phyloP scores from a whole-genome alignment of 495 filamentous ascomycete species.

The Hypoxylon rickii region DNA sequence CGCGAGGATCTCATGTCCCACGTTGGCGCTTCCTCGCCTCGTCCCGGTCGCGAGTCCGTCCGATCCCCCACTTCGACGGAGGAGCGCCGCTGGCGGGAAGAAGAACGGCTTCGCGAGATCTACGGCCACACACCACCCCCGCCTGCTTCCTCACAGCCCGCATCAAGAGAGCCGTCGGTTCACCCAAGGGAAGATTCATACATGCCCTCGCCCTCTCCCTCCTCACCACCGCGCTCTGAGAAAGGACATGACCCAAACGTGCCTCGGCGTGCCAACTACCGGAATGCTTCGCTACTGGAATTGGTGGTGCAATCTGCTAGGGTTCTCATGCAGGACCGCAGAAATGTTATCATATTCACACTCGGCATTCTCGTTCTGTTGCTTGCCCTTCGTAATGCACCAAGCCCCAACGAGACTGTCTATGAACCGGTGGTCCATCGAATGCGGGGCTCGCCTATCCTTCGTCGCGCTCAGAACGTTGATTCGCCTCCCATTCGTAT shows the following conservation, averaged over 20 bases:
- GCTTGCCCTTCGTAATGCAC: slow-evolving; percentile 48
- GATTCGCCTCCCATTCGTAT: slow-evolving; percentile 11
- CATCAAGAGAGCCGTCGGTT: slow-evolving; percentile 22
- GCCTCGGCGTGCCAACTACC: slow-evolving; percentile 20
- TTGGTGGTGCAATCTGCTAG: slow-evolving; percentile 71
- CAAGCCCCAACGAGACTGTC: slow-evolving; percentile 16
- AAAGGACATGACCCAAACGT: slow-evolving; percentile 11
- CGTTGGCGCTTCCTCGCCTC: slow-evolving; percentile 8
- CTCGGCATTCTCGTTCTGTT: slow-evolving; percentile 64
- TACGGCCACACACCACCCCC: slow-evolving; percentile 51
- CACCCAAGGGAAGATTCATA: slow-evolving; percentile 36
- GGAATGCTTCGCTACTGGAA: slow-evolving; percentile 55
- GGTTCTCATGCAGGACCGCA: slow-evolving; percentile 67
- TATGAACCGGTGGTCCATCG: slow-evolving; percentile 36
- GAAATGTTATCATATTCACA: slow-evolving; percentile 70
- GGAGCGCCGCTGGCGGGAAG: slow-evolving; percentile 48
- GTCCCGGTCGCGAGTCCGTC: slow-evolving; percentile 12
- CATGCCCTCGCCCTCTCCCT: slow-evolving; percentile 31
- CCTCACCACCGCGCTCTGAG: slow-evolving; percentile 11
- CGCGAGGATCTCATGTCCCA: not conserved
- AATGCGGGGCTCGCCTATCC: slow-evolving; percentile 22
- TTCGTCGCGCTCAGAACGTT: slow-evolving; percentile 11
- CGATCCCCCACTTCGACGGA: slow-evolving; percentile 16
- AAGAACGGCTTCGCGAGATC: slow-evolving; percentile 57
- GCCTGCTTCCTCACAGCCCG: slow-evolving; percentile 4